Evolutionary conservation across 331 rosid genomes (phyloP).

Genomic region (Prunus yedoensis): DNA sequence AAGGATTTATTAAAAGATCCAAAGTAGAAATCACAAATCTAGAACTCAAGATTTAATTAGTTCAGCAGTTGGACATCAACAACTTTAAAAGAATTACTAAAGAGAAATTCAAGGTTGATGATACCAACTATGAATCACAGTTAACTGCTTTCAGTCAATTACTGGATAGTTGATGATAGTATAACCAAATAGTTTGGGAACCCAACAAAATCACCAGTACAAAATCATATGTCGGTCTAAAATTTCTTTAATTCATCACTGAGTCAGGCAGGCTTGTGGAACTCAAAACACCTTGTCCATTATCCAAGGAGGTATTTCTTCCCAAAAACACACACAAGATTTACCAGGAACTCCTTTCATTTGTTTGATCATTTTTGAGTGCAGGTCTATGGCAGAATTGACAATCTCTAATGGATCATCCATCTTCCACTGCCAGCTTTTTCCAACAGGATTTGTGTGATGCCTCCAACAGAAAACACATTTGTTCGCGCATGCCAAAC

Average conservation of each 20-base stretch:
- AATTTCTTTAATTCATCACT: not conserved
- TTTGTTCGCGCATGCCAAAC: constrained; percentile 97
- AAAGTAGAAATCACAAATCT: too few relatives aligned
- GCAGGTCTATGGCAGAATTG: constrained; percentile 77
- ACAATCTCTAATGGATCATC: constrained; percentile 90
- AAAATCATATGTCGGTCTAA: not conserved
- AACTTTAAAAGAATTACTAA: too few relatives aligned
- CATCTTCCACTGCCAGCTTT: constrained; percentile 99
- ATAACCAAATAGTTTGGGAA: constrained; percentile 1
- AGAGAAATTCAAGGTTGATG: not conserved
- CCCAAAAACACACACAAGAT: not conserved
- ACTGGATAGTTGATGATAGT: not conserved
- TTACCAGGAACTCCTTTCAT: constrained; percentile 99
- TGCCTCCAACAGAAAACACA: constrained; percentile 99
- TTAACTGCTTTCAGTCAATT: not conserved
- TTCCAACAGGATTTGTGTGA: constrained; percentile 96
- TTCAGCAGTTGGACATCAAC: not conserved
- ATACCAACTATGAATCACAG: not conserved
- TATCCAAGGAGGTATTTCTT: not conserved
- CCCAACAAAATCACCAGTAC: not conserved
- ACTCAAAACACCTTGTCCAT: not conserved
- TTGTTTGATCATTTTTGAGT: constrained; percentile 87
- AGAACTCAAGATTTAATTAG: not conserved
- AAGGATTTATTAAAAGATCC: not conserved
- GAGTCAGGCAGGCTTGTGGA: not conserved